Base-by-base conservation (phyloP, 257 asterid genomes). In the Solanum boliviense region DNA sequence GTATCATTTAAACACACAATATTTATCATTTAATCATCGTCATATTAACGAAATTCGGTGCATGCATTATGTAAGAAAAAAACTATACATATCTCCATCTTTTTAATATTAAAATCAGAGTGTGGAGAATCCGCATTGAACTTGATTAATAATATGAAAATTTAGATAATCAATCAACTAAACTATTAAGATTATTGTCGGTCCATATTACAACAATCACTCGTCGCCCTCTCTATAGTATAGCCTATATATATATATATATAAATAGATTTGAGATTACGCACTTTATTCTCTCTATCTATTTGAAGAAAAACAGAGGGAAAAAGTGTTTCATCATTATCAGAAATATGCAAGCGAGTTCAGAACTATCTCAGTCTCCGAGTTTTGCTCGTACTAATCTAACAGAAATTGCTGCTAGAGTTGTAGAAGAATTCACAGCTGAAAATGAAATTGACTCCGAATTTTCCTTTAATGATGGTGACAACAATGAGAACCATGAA, bases 321-420 rank as follows among this genome's bases (percentile, higher is more conserved):
- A 20, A 4, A 13, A 39, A 41, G 62, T 25, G 23, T 39, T 25
- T 56, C 65, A 6, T 56, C 65, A n/a, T 3, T 39, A 75, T 13
- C 27, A 27, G 71, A 71, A 44, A 89, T 29, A 71, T 89, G 93
- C 89, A 70, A 65, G 32, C 84, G 58, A 67, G 89, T 58, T 46
- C 88, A 27, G 60, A 7, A 5, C 4, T 56, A 7, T 88, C 90
- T 60, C 86, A 35, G 23, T 89, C 92, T 21, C 86, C 91, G 13
- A 90, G 85, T 68, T 90, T 91, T 84, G 81, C 34, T 39, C 46
- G 84, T 85, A 18, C 44, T 23, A 81, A 70, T 16, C 67, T 90
- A 9, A 76, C 90, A 8, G 91, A 92, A 41, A 89, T 88, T 73
- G 92, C 94, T 8, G 88, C 91, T 38, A 86, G 93, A 38, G 93